Percentiles rank a stretch among this genome's conserved stretches.
phyloP scores from a whole-genome alignment of 2,329 filamentous ascomycete genomes.

The Aspergillus melleus region DNA sequence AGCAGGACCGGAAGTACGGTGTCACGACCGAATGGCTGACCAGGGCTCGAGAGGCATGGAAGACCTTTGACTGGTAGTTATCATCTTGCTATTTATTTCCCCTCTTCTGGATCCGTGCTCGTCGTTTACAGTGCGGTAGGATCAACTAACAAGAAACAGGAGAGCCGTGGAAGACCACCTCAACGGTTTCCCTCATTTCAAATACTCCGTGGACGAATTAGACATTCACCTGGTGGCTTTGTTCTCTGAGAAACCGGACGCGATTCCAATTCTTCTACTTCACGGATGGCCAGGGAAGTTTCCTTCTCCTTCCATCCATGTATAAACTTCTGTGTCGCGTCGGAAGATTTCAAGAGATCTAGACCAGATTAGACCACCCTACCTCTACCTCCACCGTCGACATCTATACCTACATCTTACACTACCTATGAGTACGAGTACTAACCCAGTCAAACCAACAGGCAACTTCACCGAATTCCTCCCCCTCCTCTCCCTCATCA shows the following conservation, averaged over 20 bases:
- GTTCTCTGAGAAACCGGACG: constrained; percentile 49
- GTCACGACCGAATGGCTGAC: constrained; percentile 51
- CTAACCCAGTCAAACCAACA: constrained; percentile 6
- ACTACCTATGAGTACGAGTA: background rate
- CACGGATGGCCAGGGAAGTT: constrained; percentile 40
- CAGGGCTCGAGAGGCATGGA: constrained; percentile 45
- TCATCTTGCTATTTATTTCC: background rate
- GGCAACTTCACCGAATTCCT: constrained; percentile 38
- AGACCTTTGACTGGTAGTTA: constrained; percentile 52
- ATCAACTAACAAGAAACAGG: constrained; percentile 17
- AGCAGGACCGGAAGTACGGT: constrained; percentile 46
- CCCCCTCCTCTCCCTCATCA: constrained; percentile 28
- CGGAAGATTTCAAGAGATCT: background rate
- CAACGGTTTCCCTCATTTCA: constrained; percentile 56
- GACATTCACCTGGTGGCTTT: constrained; percentile 52
- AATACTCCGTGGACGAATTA: constrained; percentile 42
- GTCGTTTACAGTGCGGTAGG: too few relatives aligned
- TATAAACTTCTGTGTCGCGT: background rate
- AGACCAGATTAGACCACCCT: background rate
- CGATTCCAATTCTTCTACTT: constrained; percentile 48
- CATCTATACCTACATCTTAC: too few relatives aligned
- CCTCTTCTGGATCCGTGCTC: background rate
- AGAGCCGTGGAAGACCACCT: constrained; percentile 42
- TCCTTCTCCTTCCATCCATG: background rate
- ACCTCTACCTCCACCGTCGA: background rate